phyloP scores from a whole-genome alignment of 306 rosid genomes.

The Boehmeria nivea region DNA sequence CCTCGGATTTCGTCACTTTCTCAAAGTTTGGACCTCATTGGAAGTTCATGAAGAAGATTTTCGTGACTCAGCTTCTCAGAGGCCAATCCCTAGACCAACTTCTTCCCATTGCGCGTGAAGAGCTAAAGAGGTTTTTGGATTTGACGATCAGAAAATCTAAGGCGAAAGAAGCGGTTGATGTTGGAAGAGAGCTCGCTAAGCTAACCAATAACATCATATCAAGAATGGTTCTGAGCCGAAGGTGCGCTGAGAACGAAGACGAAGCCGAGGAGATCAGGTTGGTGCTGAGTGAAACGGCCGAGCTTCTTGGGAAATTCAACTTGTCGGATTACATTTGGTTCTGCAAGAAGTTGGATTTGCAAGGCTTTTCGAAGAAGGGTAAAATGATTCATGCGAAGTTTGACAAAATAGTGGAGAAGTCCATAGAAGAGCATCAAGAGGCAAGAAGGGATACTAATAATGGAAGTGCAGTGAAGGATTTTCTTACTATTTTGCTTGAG shows the following conservation, averaged over 20 bases:
- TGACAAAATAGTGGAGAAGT: slow-evolving; percentile 49
- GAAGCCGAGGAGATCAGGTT: slow-evolving; percentile 31
- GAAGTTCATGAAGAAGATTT: slow-evolving; percentile 52
- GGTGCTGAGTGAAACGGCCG: slow-evolving; percentile 32
- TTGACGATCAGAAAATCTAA: slow-evolving; percentile 20
- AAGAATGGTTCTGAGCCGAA: slow-evolving; percentile 38
- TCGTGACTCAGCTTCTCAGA: slow-evolving; percentile 56
- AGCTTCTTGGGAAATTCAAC: slow-evolving; percentile 41
- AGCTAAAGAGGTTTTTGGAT: slow-evolving; percentile 24
- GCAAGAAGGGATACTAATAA: slow-evolving; percentile 16
- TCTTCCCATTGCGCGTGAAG: slow-evolving; percentile 37
- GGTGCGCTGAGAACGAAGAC: slow-evolving; percentile 24
- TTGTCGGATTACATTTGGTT: slow-evolving; percentile 53
- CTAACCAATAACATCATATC: slow-evolving; percentile 37
- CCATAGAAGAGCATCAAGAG: slow-evolving; percentile 38
- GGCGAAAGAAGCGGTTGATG: slow-evolving; percentile 25
- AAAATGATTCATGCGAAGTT: slow-evolving; percentile 30
- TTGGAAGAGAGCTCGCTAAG: slow-evolving; percentile 34
- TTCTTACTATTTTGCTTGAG: slow-evolving; percentile 46
- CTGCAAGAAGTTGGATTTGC: slow-evolving; percentile 45
- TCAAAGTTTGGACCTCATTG: slow-evolving; percentile 22
- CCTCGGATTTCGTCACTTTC: not conserved
- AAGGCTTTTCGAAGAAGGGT: slow-evolving; percentile 35
- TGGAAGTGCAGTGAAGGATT: slow-evolving; percentile 19
- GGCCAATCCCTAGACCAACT: slow-evolving; percentile 32